A percentile compares a stretch with the other conserved stretches of the same genome.
Conservation (phyloP, 164 flowering plant species). For the Magnolia changhungtana region DNA sequence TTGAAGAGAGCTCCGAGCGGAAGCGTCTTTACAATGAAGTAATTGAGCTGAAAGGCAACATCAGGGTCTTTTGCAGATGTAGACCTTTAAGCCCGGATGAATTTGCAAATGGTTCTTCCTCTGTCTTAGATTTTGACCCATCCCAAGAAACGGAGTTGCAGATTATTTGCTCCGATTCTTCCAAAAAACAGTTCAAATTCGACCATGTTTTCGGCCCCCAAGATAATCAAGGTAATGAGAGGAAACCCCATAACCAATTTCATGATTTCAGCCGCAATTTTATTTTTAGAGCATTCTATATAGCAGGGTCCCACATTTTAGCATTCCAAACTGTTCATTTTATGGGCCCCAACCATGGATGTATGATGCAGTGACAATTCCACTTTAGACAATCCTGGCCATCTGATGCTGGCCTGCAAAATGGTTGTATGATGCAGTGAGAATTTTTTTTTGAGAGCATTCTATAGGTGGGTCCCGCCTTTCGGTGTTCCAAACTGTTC, state of each 20-base stretch:
- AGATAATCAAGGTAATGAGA: constrained; percentile 62
- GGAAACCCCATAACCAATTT: neutral
- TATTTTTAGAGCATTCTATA: neutral
- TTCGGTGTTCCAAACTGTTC: neutral
- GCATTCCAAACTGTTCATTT: too few species aligned
- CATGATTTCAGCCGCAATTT: neutral
- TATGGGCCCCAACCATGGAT: neutral
- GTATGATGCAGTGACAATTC: neutral
- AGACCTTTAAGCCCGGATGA: constrained; percentile 69
- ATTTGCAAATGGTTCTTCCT: constrained; percentile 40
- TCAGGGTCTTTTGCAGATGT: constrained; percentile 90
- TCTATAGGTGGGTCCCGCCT: neutral
- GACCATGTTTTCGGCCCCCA: constrained; percentile 74
- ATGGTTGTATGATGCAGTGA: neutral
- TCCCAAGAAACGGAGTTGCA: constrained; percentile 65
- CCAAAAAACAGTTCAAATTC: constrained; percentile 74
- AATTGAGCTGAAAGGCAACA: constrained; percentile 84
- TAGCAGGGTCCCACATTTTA: neutral
- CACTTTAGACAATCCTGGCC: neutral
- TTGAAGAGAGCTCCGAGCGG: constrained; percentile 55
- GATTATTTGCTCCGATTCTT: constrained; percentile 54
- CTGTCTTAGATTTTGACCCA: constrained; percentile 61
- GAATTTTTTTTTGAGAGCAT: too few species aligned
- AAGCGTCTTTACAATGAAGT: constrained; percentile 86
- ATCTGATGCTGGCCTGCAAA: neutral